phyloP scores from a whole-genome alignment of 1,284 basidiomycete species.

The Tylopilus sp. region DNA sequence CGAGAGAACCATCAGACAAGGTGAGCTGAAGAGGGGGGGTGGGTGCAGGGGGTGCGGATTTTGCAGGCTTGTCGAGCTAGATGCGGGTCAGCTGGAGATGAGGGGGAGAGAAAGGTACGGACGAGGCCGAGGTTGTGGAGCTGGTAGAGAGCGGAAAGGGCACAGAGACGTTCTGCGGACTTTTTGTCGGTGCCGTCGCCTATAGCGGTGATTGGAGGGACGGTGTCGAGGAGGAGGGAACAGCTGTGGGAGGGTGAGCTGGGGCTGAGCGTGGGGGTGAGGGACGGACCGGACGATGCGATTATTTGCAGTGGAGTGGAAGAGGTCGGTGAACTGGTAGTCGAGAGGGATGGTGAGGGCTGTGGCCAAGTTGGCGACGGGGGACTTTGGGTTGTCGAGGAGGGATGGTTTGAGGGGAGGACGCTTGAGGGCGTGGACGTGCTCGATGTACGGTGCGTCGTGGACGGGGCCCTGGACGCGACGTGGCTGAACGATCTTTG shows the following conservation, averaged over 20 bases:
- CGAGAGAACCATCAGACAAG: conserved; percentile 63
- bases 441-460: conserved; percentile 25
- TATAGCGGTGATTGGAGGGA: conserved; percentile 44
- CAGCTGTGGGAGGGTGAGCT: conserved; percentile 36
- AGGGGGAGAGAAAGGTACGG: conserved; percentile 11
- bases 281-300: conserved; percentile 24
- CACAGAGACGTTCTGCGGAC: conserved; percentile 73
- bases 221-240: conserved; percentile 43
- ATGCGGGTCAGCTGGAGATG: neutral
- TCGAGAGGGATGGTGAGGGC: conserved; percentile 11
- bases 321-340: conserved; percentile 15
- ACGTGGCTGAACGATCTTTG: neutral
- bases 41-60: conserved; percentile 15
- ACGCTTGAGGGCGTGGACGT: conserved; percentile 4
- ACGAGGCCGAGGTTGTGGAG: conserved; percentile 59
- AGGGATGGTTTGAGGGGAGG: conserved; percentile 32
- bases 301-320: conserved; percentile 16
- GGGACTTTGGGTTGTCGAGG: conserved; percentile 43
- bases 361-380: conserved; percentile 38
- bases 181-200: conserved; percentile 66
- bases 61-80: conserved; percentile 31
- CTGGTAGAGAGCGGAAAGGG: conserved; percentile 68
- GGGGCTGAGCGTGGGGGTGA: neutral
- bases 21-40: conserved; percentile 24
- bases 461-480: conserved; percentile 20